phyloP scores from a whole-genome alignment of 139 green algal species.

The Monoraphidium neglectum region DNA sequence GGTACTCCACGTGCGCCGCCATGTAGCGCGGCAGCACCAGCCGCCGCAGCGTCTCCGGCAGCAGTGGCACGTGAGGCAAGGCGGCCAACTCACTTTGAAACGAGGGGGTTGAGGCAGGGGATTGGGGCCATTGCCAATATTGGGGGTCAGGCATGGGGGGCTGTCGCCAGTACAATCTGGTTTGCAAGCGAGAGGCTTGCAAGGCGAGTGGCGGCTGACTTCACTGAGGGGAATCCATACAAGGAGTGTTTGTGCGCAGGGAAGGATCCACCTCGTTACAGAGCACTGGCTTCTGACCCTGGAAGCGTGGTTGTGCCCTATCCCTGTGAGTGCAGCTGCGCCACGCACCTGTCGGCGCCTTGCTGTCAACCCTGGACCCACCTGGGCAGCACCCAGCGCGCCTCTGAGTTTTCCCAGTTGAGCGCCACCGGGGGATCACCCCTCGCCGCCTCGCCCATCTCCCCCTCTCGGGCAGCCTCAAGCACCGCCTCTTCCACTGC shows the following conservation, averaged over 20 bases:
- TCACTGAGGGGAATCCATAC: not conserved
- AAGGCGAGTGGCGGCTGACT: not conserved
- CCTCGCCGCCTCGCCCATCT: not conserved
- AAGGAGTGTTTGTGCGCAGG: no score
- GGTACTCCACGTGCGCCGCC: conserved; percentile 11
- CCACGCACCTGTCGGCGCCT: no score
- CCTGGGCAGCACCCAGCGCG: conserved; percentile 15
- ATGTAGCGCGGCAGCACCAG: conserved; percentile 33
- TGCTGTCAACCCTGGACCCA: not conserved
- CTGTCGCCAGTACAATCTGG: not conserved
- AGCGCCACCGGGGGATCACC: conserved; percentile 13
- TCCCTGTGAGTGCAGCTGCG: no score
- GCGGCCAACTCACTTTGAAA: conserved; percentile 10
- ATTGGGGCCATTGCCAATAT: no score
- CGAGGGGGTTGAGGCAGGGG: not conserved
- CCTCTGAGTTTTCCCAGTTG: conserved; percentile 51
- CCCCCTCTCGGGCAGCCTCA: no score
- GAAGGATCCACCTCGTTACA: no score
- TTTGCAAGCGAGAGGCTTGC: not conserved
- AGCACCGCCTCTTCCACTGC: no score
- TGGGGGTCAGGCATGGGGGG: not conserved
- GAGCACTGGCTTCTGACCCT: no score
- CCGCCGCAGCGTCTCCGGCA: conserved; percentile 30
- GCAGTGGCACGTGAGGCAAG: conserved; percentile 25
- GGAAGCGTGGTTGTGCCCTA: no score